Percentiles rank a stretch among this genome's conserved stretches.
Evolutionary conservation across 1,284 basidiomycete species (phyloP).

Genomic region (Mycosarcoma mackinlayi): DNA sequence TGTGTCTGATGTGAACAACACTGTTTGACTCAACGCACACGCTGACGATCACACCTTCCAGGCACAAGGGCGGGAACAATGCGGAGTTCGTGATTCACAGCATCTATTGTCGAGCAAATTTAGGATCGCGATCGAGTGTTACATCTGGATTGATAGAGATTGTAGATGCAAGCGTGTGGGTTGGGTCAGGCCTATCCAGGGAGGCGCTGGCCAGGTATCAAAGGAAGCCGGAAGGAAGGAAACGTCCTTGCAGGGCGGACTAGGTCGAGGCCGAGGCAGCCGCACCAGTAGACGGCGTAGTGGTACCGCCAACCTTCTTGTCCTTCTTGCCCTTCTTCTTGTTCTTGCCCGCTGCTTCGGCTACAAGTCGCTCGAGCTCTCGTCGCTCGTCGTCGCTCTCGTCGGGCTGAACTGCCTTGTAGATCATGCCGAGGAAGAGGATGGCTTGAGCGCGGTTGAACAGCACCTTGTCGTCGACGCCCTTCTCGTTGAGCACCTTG

Average conservation of each 20-base stretch:
- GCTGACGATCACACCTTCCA: background rate
- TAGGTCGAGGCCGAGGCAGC: slow-evolving; percentile 17
- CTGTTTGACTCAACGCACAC: too few species aligned
- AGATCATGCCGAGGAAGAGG: slow-evolving; percentile 65
- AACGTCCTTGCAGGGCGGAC: background rate
- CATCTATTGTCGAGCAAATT: background rate
- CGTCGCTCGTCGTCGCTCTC: slow-evolving; percentile 65
- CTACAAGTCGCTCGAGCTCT: slow-evolving; percentile 69
- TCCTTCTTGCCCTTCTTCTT: slow-evolving; percentile 66
- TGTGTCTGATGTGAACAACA: background rate
- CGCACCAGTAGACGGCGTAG: slow-evolving; percentile 17
- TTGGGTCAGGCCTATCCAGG: background rate
- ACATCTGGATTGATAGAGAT: background rate
- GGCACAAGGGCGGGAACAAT: background rate
- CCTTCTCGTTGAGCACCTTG: slow-evolving; percentile 66
- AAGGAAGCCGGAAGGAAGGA: slow-evolving; percentile 19
- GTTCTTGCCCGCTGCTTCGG: slow-evolving; percentile 70
- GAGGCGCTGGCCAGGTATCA: slow-evolving; percentile 29
- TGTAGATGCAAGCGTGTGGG: background rate
- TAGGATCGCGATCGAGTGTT: too few species aligned
- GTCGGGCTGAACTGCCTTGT: slow-evolving; percentile 64
- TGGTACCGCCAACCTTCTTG: slow-evolving; percentile 24
- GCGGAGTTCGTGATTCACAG: background rate
- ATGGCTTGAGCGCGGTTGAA: slow-evolving; percentile 64
- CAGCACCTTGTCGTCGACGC: slow-evolving; percentile 61